Conservation (phyloP, 2,329 filamentous ascomycete species). For the Aureobasidium subglaciale region DNA sequence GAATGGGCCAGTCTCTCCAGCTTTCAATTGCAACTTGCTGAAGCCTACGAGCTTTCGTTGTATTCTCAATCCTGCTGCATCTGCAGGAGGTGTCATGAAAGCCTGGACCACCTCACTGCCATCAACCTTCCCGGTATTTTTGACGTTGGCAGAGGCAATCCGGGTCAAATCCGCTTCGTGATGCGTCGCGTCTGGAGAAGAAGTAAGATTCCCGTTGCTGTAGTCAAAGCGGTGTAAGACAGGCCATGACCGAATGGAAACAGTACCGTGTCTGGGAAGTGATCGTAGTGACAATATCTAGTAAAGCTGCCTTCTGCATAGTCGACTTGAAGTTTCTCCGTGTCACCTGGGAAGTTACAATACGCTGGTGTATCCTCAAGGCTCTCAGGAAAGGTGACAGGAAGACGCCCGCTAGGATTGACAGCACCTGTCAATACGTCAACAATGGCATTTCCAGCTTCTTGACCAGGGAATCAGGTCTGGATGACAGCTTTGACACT, state of each 20-base stretch:
- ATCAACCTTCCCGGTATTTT: slow-evolving; percentile 49
- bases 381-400: slow-evolving; percentile 71
- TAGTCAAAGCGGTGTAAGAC: slow-evolving; percentile 62
- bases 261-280: slow-evolving; percentile 59
- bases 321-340: slow-evolving; percentile 50
- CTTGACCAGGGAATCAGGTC: slow-evolving; percentile 56
- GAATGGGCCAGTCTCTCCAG: neutral
- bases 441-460: slow-evolving; percentile 69
- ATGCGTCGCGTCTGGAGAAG: neutral
- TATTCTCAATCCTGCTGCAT: slow-evolving; percentile 28
- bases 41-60: neutral
- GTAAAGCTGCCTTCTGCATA: slow-evolving; percentile 72
- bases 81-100: slow-evolving; percentile 57
- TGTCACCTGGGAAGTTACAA: slow-evolving; percentile 44
- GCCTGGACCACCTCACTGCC: slow-evolving; percentile 61
- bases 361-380: slow-evolving; percentile 54
- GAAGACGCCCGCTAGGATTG: slow-evolving; percentile 69
- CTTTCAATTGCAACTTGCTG: neutral
- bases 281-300: slow-evolving; percentile 81
- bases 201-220: slow-evolving; percentile 24
- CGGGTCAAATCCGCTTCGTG: neutral
- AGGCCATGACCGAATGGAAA: slow-evolving; percentile 80
- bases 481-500: slow-evolving; percentile 17
- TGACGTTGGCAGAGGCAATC: slow-evolving; percentile 33
- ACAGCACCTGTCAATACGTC: slow-evolving; percentile 69